phyloP scores from a whole-genome alignment of 225 moss, liverwort and hornwort species.

The Lunularia cruciata region DNA sequence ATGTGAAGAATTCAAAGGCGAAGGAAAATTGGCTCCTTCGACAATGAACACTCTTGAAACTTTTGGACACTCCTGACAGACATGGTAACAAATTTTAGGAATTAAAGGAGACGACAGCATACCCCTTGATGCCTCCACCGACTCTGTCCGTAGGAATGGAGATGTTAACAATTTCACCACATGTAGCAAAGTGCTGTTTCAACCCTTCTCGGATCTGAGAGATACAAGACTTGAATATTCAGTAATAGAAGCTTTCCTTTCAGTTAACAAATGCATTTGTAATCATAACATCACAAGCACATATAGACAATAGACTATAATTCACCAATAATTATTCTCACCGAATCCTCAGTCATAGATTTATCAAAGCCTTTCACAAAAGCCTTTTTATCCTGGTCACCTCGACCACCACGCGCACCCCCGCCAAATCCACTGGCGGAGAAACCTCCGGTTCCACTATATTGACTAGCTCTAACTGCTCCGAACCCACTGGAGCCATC shows the following conservation, averaged over 20 bases:
- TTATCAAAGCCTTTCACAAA: slow-evolving; percentile 67
- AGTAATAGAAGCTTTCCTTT: not conserved
- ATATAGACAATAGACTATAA: too few relatives aligned
- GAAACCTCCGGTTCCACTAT: slow-evolving; percentile 5
- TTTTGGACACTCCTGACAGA: too few relatives aligned
- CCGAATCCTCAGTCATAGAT: slow-evolving; percentile 60
- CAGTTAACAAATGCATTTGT: not conserved
- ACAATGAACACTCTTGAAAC: too few relatives aligned
- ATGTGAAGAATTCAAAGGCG: too few relatives aligned
- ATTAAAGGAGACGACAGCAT: slow-evolving; percentile 1
- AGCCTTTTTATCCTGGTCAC: slow-evolving; percentile 45
- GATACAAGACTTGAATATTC: not conserved
- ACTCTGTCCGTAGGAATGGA: slow-evolving; percentile 14
- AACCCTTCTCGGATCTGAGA: slow-evolving; percentile 54
- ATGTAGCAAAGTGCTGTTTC: slow-evolving; percentile 11
- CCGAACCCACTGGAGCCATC: not conserved
- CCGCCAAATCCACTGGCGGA: slow-evolving; percentile 7
- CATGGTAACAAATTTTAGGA: too few relatives aligned
- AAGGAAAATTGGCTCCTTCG: too few relatives aligned
- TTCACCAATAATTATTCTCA: slow-evolving; percentile 18
- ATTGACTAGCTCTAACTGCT: too few relatives aligned
- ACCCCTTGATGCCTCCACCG: slow-evolving; percentile 23
- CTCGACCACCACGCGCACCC: not conserved
- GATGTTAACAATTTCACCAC: slow-evolving; percentile 22
- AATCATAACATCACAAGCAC: not conserved